These are phyloP conservation scores for Kodamaea suecica DNA, from an alignment of 1,139 yeast species.

Conservation along the genomic window DNA sequence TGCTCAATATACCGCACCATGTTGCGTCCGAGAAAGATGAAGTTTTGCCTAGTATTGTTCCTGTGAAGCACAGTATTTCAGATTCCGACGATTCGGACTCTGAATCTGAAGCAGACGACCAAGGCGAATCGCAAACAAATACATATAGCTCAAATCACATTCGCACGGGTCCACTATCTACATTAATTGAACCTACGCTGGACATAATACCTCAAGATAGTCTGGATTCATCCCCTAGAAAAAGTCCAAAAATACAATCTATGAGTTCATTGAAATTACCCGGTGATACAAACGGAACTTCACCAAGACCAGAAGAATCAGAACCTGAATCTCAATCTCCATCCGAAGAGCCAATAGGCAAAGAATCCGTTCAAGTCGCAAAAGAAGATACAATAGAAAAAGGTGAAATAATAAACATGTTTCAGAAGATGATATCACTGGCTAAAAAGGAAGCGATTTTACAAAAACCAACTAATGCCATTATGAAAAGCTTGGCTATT, in stretches of 20 bases:
- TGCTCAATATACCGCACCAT: constrained; percentile 42
- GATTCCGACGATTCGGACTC: neutral
- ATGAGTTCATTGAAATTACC: too few relatives aligned
- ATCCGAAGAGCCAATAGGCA: constrained; percentile 5
- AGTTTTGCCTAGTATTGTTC: constrained; percentile 1
- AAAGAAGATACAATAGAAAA: constrained; percentile 5
- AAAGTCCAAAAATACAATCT: too few relatives aligned
- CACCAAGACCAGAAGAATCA: too few relatives aligned
- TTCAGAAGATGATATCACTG: constrained; percentile 1
- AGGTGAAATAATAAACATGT: constrained; percentile 7
- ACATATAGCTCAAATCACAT: neutral
- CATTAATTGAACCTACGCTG: constrained; percentile 1
- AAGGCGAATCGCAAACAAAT: neutral
- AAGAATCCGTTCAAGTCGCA: too few relatives aligned
- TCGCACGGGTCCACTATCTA: neutral
- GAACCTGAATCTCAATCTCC: neutral
- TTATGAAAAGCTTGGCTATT: constrained; percentile 20
- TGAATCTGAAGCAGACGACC: neutral
- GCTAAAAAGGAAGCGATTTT: neutral
- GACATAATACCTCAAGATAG: constrained; percentile 1
- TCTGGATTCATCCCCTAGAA: constrained; percentile 2
- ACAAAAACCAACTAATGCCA: constrained; percentile 5
- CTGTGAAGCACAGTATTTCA: neutral
- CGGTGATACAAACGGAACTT: too few relatives aligned
- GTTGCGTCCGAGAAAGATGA: constrained; percentile 11